Evolutionary conservation across 2,329 filamentous ascomycete genomes (phyloP), one percentile per base, ranked within the genome.

Genomic region (Fusarium buxicola): DNA sequence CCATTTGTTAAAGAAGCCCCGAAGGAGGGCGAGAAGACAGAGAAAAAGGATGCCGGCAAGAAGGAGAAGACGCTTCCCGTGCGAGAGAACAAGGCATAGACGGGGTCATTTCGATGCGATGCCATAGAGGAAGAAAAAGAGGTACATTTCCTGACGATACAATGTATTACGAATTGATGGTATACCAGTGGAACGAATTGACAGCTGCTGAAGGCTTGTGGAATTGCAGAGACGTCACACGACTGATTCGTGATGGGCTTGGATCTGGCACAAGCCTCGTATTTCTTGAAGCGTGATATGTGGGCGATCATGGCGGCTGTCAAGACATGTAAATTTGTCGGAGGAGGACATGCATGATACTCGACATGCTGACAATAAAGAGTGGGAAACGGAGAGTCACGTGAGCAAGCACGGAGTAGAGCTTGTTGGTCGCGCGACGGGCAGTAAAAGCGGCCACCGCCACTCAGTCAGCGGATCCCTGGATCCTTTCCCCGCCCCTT

Each of bases 1-100:
- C 91, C 92, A 2, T 99, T 91, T 74, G 87, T 88, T 50, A 95
- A 93, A 80, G 94, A 97, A 68, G 81, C 94, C 32, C 88, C 91
- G 10, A 94, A 94, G 78, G 88, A 93, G 68, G 74, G 74, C 7
- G 69, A 71, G 55, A 68, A 67, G 54, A 48, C 57, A 3, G 69
- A 71, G 27, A 71, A 71, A 66, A 69, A 68, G 68, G 68, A 70
- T 5, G 51, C 34, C 4, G 52, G 39, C 7, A 70, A 70, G 68
- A 67, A 69, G 49, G 68, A 70, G 55, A 70, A 71, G 69, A 50
- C 58, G 6, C 47, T 71, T 15, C 69, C 69, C 5, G 65, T 71
- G 36, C 69, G 69, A 15, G 69, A 71, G 67, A 66, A 38, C n/a
- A 71, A 71, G 58, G 67, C 55, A 35, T 71, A 68, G 56, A 70